phyloP scores from a whole-genome alignment of 257 asterid species.

The Solanum rostratum region DNA sequence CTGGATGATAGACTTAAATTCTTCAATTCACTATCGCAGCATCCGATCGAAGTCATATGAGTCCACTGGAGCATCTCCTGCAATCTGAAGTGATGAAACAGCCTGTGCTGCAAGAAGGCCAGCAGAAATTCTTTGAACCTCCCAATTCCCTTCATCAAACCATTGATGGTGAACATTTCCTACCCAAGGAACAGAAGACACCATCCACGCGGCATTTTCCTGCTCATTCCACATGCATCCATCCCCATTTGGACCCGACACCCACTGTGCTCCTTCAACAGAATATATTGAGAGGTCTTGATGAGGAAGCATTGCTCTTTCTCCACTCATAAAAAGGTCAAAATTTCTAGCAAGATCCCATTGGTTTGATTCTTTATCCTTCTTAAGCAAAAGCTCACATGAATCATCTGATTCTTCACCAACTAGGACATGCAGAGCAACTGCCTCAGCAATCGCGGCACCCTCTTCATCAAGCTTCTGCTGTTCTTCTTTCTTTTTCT shows the following conservation, averaged over 20 bases:
- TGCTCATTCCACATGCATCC: constrained; percentile 13
- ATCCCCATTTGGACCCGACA: neutral
- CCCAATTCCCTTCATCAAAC: constrained; percentile 16
- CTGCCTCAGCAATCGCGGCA: constrained; percentile 96
- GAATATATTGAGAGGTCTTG: constrained; percentile 32
- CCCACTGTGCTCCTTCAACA: constrained; percentile 6
- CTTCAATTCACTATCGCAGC: constrained; percentile 7
- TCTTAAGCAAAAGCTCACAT: constrained; percentile 37
- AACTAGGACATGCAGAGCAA: constrained; percentile 82
- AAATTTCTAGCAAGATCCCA: constrained; percentile 45
- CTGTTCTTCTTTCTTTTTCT: constrained; percentile 86
- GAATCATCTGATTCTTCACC: constrained; percentile 91
- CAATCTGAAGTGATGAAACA: constrained; percentile 31
- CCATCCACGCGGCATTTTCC: constrained; percentile 13
- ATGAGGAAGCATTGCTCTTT: constrained; percentile 28
- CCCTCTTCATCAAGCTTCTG: constrained; percentile 93
- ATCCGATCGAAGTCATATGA: constrained; percentile 12
- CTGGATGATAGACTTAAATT: neutral
- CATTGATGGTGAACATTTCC: constrained; percentile 15
- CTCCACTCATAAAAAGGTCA: constrained; percentile 27
- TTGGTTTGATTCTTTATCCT: constrained; percentile 54
- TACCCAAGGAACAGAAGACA: constrained; percentile 7
- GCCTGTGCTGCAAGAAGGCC: constrained; percentile 31
- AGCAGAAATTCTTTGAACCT: constrained; percentile 14
- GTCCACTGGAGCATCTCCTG: constrained; percentile 24